Conservation (phyloP, 2,329 filamentous ascomycete species). For the Ophioceras dolichostomum region DNA sequence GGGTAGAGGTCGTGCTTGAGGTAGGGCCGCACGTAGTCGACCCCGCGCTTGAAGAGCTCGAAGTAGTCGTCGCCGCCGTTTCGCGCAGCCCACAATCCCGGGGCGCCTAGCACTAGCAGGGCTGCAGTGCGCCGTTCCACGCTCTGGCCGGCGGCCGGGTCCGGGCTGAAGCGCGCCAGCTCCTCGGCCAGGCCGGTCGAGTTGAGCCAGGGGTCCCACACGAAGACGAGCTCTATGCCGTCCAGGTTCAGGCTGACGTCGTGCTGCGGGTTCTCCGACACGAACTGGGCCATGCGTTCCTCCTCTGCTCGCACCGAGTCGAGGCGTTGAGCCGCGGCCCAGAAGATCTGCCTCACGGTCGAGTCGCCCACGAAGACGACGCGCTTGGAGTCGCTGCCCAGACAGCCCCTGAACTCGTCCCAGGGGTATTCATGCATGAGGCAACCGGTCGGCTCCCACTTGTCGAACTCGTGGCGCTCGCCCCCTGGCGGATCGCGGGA, state of each 20-base stretch:
- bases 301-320: conserved; percentile 24
- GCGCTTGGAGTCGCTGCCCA: conserved; percentile 28
- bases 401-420: conserved; percentile 39
- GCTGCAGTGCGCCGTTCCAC: conserved; percentile 21
- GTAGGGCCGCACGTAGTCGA: conserved; percentile 30
- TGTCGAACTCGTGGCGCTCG: conserved; percentile 19
- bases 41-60: conserved; percentile 28
- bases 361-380: conserved; percentile 52
- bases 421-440: conserved; percentile 41
- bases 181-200: conserved; percentile 27
- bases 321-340: conserved; percentile 38
- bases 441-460: conserved; percentile 50
- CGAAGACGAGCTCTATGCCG: conserved; percentile 37
- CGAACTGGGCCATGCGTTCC: conserved; percentile 20
- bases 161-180: conserved; percentile 22
- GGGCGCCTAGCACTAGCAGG: conserved; percentile 37
- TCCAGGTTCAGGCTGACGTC: conserved; percentile 30
- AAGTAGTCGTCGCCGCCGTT: conserved; percentile 32
- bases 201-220: conserved; percentile 54
- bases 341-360: conserved; percentile 47
- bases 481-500: conserved; percentile 8
- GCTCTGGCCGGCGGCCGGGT: conserved; percentile 7
- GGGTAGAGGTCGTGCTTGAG: conserved; percentile 8
- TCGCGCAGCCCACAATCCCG: conserved; percentile 41
- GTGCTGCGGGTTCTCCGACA: conserved; percentile 24